A percentile compares a stretch with the other conserved stretches of the same genome.
Conservation (phyloP, 2,329 filamentous ascomycete species). For the Colletotrichum sojae region DNA sequence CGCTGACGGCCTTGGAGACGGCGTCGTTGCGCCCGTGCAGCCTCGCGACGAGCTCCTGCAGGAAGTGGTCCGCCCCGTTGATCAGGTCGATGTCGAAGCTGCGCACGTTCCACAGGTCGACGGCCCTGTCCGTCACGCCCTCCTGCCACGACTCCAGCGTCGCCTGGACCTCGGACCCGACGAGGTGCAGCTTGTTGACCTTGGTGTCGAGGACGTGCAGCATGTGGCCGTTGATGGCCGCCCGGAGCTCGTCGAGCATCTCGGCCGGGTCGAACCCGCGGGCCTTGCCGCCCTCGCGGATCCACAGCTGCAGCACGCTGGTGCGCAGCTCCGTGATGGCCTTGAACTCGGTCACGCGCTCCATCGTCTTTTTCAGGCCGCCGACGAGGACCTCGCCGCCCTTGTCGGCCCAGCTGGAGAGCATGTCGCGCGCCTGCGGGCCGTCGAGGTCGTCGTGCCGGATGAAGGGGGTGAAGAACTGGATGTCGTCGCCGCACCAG, state of each 20-base stretch:
- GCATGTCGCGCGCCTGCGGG: slow-evolving; percentile 70
- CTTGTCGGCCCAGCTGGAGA: slow-evolving; percentile 74
- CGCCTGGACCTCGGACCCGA: slow-evolving; percentile 75
- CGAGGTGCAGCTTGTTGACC: slow-evolving; percentile 73
- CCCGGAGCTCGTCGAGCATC: slow-evolving; percentile 78
- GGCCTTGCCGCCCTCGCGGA: slow-evolving; percentile 75
- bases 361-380: slow-evolving; percentile 74
- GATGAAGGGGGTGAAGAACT: slow-evolving; percentile 89
- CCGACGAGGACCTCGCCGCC: slow-evolving; percentile 72
- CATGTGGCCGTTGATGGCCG: slow-evolving; percentile 78
- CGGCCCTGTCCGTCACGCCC: slow-evolving; percentile 63
- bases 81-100: slow-evolving; percentile 76
- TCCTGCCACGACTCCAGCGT: slow-evolving; percentile 73
- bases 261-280: slow-evolving; percentile 77
- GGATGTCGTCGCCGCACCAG: slow-evolving; percentile 88
- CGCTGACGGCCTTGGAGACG: slow-evolving; percentile 72
- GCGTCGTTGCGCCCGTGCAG: slow-evolving; percentile 80
- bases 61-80: slow-evolving; percentile 76
- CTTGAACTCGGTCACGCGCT: slow-evolving; percentile 75
- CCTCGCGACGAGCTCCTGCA: slow-evolving; percentile 76
- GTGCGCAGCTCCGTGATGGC: slow-evolving; percentile 79
- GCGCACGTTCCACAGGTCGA: slow-evolving; percentile 77
- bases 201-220: slow-evolving; percentile 74
- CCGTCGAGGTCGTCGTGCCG: slow-evolving; percentile 82
- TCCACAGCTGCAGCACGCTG: slow-evolving; percentile 81